Base-by-base conservation (phyloP, 2,329 filamentous ascomycete species). In the Colletotrichum acutatum region DNA sequence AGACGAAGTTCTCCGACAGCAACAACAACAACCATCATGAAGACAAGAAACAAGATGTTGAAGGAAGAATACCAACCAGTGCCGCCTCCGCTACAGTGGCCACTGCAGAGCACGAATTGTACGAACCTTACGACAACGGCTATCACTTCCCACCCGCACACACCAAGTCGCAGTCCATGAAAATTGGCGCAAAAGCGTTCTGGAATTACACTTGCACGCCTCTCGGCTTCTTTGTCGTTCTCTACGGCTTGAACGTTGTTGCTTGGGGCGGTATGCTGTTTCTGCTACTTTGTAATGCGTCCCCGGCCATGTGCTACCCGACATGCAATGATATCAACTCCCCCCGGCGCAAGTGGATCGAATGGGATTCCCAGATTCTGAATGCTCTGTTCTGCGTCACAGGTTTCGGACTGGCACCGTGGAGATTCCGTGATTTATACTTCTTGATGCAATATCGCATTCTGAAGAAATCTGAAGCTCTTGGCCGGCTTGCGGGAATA, bases 251-350 rank as follows among this genome's bases (percentile, higher is more conserved):
- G 70, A 95, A 96, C 75, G 89, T 97, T 24, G 90, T 97, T 11
- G 95, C 93, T 0, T 97, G 95, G 95, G 95, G 95, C 64, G 94
- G 93, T 71, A 97, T 97, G 95, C 87, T 97, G 42, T 97, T 97
- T 83, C 85, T 97, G 22, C 86, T 98, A 2, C 90, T 97, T 30
- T 93, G 92, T 84, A 94, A 95, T 78, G 94, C 88, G 68, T 85
- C 90, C 2, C 91, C 92, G 7, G 90, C 90, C 72, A 95, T 95
- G 93, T 95, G 94, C 84, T 80, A 87, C 76, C 91, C 88, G 0
- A 85, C 85, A 46, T 96, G 94, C 84, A 88, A 94, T 79, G 86
- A 93, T 76, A 91, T 94, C 79, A 85, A 94, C 78, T 95, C 93
- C 0, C 91, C 94, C 2, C 90, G 94, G n/a, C 87, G 93, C 24